Conservation (phyloP, 2,329 filamentous ascomycete genomes). For the Trichoderma sp. region DNA sequence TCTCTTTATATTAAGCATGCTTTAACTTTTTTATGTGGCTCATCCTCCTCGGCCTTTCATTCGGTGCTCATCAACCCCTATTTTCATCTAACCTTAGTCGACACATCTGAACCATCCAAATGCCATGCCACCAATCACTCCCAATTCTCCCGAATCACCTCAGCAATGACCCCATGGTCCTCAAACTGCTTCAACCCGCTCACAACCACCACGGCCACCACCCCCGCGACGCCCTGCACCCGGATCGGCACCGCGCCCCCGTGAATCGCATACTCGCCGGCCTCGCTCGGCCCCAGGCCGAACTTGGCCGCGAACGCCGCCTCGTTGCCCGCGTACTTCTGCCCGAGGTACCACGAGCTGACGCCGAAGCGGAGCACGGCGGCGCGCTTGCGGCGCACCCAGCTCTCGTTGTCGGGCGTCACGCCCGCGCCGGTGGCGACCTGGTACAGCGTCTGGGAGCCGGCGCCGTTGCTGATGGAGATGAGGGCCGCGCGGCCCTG, state of each 20-base stretch:
- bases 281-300: slow-evolving; percentile 59
- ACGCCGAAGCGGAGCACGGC: slow-evolving; percentile 71
- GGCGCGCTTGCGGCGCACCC: slow-evolving; percentile 71
- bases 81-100: background rate
- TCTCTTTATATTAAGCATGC: background rate
- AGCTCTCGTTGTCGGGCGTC: slow-evolving; percentile 70
- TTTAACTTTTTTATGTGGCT: background rate
- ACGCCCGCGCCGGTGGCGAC: slow-evolving; percentile 66
- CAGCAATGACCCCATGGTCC: slow-evolving; percentile 75
- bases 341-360: slow-evolving; percentile 71
- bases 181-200: slow-evolving; percentile 75
- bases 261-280: slow-evolving; percentile 71
- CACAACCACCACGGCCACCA: slow-evolving; percentile 75
- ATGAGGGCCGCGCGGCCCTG: slow-evolving; percentile 55
- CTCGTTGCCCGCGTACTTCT: slow-evolving; percentile 68
- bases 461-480: slow-evolving; percentile 64
- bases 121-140: slow-evolving; percentile 20
- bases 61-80: background rate
- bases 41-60: background rate
- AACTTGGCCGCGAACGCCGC: slow-evolving; percentile 65
- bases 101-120: background rate
- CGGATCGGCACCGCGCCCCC: slow-evolving; percentile 75
- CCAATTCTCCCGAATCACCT: slow-evolving; percentile 63
- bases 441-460: slow-evolving; percentile 69
- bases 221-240: slow-evolving; percentile 72